Percentiles rank a stretch among this genome's conserved stretches.
Conservation (phyloP, 2,329 filamentous ascomycete species). For the Metarhizium sp. region DNA sequence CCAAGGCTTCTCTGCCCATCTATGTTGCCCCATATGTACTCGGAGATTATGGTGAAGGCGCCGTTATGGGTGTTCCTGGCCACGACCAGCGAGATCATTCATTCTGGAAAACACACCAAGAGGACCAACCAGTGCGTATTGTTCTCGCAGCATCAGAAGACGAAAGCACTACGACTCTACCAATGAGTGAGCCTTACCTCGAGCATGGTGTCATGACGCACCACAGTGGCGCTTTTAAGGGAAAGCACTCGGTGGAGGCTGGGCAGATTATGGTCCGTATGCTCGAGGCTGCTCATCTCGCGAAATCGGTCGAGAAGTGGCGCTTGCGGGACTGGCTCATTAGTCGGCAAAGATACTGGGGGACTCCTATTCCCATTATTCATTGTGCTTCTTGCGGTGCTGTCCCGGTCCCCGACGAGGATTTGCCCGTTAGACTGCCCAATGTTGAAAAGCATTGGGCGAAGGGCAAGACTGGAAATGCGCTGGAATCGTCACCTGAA, state of each 20-base stretch:
- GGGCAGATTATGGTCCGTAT: conserved; percentile 49
- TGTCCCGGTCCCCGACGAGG: conserved; percentile 65
- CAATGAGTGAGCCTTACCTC: conserved; percentile 49
- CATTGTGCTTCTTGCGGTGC: conserved; percentile 70
- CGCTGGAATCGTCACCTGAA: conserved; percentile 59
- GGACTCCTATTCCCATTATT: conserved; percentile 79
- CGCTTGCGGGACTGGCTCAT: conserved; percentile 82
- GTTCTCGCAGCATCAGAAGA: conserved; percentile 49
- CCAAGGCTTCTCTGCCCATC: conserved; percentile 55
- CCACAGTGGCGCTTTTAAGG: conserved; percentile 55
- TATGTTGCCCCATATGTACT: conserved; percentile 81
- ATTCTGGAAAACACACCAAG: conserved; percentile 68
- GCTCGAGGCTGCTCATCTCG: conserved; percentile 47
- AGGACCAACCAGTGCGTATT: conserved; percentile 48
- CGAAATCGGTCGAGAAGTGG: conserved; percentile 61
- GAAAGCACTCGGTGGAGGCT: conserved; percentile 53
- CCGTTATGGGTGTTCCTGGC: conserved; percentile 85
- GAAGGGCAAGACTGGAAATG: conserved; percentile 63
- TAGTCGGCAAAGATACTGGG: conserved; percentile 89
- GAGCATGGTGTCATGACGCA: conserved; percentile 59
- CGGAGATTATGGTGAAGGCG: conserved; percentile 76
- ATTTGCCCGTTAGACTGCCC: conserved; percentile 71
- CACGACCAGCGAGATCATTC: conserved; percentile 71
- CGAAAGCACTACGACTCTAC: conserved; percentile 32
- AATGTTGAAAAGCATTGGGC: conserved; percentile 59